These are phyloP conservation scores for Lactifluus echinatus DNA, from an alignment of 768 basidiomycete species.

Conservation along the genomic window DNA sequence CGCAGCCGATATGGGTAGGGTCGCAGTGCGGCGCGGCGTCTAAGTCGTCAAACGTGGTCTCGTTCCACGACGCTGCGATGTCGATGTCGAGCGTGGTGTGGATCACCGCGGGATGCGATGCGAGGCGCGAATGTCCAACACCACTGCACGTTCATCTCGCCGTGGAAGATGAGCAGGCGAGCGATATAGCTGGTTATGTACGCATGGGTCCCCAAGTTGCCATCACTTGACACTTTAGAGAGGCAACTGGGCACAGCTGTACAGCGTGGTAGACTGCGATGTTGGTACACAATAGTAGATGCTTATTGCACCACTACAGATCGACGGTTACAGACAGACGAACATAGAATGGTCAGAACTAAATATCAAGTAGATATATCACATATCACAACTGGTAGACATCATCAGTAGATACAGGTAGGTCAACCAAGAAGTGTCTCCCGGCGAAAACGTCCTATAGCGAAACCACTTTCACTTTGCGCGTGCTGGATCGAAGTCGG, in stretches of 20 bases:
- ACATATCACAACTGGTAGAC: no score
- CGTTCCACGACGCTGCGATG: slow-evolving; percentile 12
- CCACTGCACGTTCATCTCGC: slow-evolving; percentile 29
- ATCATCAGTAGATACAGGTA: no score
- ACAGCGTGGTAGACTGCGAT: no score
- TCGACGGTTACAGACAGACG: neutral
- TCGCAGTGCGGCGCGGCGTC: slow-evolving; percentile 33
- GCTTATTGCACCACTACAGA: no score
- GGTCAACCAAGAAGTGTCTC: neutral
- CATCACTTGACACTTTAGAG: no score
- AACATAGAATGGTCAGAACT: neutral
- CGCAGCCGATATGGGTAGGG: slow-evolving; percentile 25
- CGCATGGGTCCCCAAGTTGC: no score
- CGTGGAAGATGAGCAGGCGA: slow-evolving; percentile 29
- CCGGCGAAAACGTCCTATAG: neutral
- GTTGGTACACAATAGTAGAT: no score
- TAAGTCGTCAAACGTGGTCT: slow-evolving; percentile 33
- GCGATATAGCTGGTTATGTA: slow-evolving; percentile 26
- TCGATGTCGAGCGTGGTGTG: slow-evolving; percentile 28
- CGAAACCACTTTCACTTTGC: neutral
- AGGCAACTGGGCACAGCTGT: no score
- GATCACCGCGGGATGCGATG: slow-evolving; percentile 25
- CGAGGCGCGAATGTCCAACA: slow-evolving; percentile 27
- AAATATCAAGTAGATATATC: no score
- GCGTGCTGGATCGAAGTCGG: slow-evolving; percentile 12